These are phyloP conservation scores for Dacryopinax primogenitus DNA, from an alignment of 768 basidiomycete species.

Conservation along the genomic window DNA sequence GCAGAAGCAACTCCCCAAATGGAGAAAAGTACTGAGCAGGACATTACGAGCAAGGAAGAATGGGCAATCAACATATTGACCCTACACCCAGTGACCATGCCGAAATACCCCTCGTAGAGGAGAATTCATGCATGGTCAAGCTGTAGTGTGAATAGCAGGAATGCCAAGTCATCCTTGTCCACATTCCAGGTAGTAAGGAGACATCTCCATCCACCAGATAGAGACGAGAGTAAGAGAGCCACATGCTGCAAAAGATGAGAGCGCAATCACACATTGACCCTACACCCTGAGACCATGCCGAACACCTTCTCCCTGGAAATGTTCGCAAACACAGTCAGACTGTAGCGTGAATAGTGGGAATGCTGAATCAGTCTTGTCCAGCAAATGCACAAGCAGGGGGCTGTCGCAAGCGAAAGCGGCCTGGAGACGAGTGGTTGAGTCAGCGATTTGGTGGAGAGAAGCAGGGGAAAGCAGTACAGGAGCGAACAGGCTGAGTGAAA, in stretches of 20 bases:
- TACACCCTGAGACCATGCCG: neutral
- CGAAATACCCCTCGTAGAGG: neutral
- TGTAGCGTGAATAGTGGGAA: neutral
- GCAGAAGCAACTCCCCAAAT: too few relatives aligned
- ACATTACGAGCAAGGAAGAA: too few relatives aligned
- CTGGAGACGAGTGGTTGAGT: neutral
- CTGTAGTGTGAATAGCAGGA: slow-evolving; percentile 3
- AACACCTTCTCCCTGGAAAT: neutral
- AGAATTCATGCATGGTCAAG: neutral
- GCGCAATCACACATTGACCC: neutral
- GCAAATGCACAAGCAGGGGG: neutral
- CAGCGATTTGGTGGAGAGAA: neutral
- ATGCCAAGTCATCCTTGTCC: neutral
- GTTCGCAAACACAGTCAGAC: neutral
- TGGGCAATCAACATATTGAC: slow-evolving; percentile 9
- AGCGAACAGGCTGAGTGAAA: too few relatives aligned
- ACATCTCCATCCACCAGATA: neutral
- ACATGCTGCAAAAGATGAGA: neutral
- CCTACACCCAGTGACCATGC: slow-evolving; percentile 5
- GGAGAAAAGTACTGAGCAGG: too few relatives aligned
- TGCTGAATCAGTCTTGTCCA: neutral
- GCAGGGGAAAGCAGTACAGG: too few relatives aligned
- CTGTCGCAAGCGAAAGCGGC: neutral
- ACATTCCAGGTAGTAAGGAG: neutral
- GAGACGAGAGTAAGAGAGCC: neutral